Evolutionary conservation across 2,329 filamentous ascomycete genomes (phyloP).

Genomic region (Alternaria solani): DNA sequence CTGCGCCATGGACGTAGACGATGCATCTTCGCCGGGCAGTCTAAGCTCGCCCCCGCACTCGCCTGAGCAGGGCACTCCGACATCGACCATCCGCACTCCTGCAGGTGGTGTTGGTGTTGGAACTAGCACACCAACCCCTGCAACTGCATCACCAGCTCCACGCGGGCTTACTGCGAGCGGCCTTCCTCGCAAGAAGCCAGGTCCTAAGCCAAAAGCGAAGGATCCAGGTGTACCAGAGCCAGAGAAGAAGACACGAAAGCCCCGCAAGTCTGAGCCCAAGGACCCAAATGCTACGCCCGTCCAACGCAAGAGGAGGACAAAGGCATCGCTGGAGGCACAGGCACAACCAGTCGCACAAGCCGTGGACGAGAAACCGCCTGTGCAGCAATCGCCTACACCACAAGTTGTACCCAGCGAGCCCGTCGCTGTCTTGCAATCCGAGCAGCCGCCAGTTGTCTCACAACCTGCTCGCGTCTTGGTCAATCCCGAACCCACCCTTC

Average conservation of each 20-base stretch:
- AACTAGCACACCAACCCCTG: constrained; percentile 42
- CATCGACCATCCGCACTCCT: constrained; percentile 42
- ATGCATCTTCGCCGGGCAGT: constrained; percentile 48
- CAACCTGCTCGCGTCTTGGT: constrained; percentile 46
- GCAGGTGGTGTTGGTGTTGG: constrained; percentile 44
- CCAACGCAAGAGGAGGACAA: constrained; percentile 60
- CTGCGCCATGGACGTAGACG: constrained; percentile 43
- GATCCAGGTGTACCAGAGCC: constrained; percentile 46
- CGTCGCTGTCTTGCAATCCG: constrained; percentile 34
- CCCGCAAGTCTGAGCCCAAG: constrained; percentile 59
- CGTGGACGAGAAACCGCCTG: constrained; percentile 37
- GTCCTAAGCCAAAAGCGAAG: constrained; percentile 53
- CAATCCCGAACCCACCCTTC: constrained; percentile 50
- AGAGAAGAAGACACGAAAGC: constrained; percentile 56
- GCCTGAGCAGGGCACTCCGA: constrained; percentile 45
- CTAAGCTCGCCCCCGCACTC: constrained; percentile 51
- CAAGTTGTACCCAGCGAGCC: constrained; percentile 43
- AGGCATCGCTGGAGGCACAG: constrained; percentile 49
- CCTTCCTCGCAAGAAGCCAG: constrained; percentile 52
- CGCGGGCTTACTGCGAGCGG: constrained; percentile 47
- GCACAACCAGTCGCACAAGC: constrained; percentile 34
- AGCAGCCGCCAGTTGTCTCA: constrained; percentile 36
- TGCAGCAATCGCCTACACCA: constrained; percentile 36
- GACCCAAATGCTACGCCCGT: constrained; percentile 54
- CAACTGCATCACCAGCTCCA: constrained; percentile 40